Conservation (phyloP, 805 yeast species). For the Candida patagonica region DNA sequence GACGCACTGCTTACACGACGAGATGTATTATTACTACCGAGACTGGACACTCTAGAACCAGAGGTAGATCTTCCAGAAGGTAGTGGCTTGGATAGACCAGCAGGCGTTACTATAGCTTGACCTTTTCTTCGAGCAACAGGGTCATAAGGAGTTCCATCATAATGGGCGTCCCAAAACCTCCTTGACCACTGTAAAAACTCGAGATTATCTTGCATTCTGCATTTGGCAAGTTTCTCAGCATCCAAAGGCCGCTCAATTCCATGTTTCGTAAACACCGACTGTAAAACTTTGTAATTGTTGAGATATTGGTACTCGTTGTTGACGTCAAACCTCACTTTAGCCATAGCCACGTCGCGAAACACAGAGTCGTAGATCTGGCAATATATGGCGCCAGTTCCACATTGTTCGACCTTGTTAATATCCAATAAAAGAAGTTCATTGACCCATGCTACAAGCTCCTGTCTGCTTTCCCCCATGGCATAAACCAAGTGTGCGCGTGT, state of each 20-base stretch:
- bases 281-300: slow-evolving; percentile 78
- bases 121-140: slow-evolving; percentile 48
- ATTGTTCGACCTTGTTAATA: slow-evolving; percentile 75
- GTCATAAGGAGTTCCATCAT: slow-evolving; percentile 63
- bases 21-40: slow-evolving; percentile 3
- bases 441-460: slow-evolving; percentile 78
- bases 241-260: slow-evolving; percentile 65
- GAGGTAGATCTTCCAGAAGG: slow-evolving; percentile 2
- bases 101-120: slow-evolving; percentile 6
- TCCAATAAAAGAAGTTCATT: slow-evolving; percentile 58
- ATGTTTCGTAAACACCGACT: slow-evolving; percentile 65
- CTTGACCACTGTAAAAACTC: slow-evolving; percentile 93
- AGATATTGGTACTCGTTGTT: slow-evolving; percentile 66
- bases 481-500: neutral
- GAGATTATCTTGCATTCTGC: slow-evolving; percentile 86
- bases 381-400: slow-evolving; percentile 93
- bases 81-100: neutral
- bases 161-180: slow-evolving; percentile 69
- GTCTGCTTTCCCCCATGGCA: slow-evolving; percentile 62
- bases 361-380: slow-evolving; percentile 87
- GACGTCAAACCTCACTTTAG: slow-evolving; percentile 63
- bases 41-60: neutral
- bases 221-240: slow-evolving; percentile 73
- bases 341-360: slow-evolving; percentile 73
- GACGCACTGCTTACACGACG: neutral